These are phyloP conservation scores for Calonectria pauciramosa DNA, from an alignment of 2,329 filamentous ascomycete genomes.

Conservation along the genomic window DNA sequence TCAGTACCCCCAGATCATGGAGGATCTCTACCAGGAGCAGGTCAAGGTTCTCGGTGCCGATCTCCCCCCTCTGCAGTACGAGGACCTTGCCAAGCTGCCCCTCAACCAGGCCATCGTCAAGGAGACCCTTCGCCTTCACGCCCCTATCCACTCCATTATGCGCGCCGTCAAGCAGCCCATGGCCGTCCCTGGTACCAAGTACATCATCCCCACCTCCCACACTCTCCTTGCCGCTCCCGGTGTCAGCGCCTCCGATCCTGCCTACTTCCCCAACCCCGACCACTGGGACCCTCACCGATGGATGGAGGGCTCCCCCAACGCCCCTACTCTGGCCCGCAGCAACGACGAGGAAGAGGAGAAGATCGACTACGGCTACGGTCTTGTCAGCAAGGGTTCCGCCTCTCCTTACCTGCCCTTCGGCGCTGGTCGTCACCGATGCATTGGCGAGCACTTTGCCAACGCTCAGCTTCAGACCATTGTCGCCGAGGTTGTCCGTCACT, in stretches of 20 bases:
- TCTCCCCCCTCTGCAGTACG: constrained; percentile 81
- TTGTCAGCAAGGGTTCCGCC: constrained; percentile 90
- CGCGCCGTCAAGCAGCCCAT: constrained; percentile 92
- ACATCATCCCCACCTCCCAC: constrained; percentile 84
- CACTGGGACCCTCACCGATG: constrained; percentile 94
- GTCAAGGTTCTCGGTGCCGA: constrained; percentile 78
- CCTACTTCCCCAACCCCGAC: constrained; percentile 86
- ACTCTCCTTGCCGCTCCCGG: constrained; percentile 88
- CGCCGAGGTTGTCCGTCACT: constrained; percentile 80
- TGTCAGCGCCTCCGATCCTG: constrained; percentile 78
- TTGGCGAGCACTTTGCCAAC: constrained; percentile 97
- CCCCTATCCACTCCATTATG: constrained; percentile 95
- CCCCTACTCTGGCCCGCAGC: constrained; percentile 59
- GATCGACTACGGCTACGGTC: constrained; percentile 93
- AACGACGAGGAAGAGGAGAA: constrained; percentile 78
- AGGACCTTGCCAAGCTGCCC: constrained; percentile 82
- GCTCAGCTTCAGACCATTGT: constrained; percentile 90
- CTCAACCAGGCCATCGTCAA: constrained; percentile 89
- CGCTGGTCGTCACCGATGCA: constrained; percentile 92
- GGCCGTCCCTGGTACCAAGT: constrained; percentile 85
- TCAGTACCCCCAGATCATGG: constrained; percentile 80
- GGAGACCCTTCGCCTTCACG: constrained; percentile 91
- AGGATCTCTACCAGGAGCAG: constrained; percentile 89
- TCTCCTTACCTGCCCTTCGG: constrained; percentile 96
- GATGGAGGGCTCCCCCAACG: constrained; percentile 75